These are phyloP conservation scores for Kwoniella dendrophila DNA, from an alignment of 768 basidiomycete species.

Conservation along the genomic window DNA sequence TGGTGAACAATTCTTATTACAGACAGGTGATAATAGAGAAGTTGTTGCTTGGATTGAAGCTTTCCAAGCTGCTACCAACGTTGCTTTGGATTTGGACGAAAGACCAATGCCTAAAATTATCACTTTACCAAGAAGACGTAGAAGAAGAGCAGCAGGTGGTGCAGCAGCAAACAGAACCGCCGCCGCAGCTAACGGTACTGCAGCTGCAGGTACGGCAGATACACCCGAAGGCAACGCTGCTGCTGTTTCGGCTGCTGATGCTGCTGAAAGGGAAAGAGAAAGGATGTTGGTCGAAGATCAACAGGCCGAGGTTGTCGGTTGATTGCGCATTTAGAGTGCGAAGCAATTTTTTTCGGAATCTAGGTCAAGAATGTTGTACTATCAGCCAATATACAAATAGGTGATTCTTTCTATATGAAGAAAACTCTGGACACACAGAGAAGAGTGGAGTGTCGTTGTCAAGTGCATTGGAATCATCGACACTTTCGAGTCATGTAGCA, in stretches of 20 bases:
- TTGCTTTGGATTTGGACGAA: constrained; percentile 87
- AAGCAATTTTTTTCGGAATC: too few relatives aligned
- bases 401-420: too few relatives aligned
- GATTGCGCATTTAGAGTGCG: too few relatives aligned
- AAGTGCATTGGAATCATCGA: too few relatives aligned
- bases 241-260: constrained; percentile 17
- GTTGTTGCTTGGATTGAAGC: constrained; percentile 98
- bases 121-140: constrained; percentile 51
- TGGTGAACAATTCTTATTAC: constrained; percentile 94
- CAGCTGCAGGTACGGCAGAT: constrained; percentile 1
- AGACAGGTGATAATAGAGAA: constrained; percentile 76
- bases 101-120: constrained; percentile 85
- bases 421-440: too few relatives aligned
- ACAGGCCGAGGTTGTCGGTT: constrained; percentile 15
- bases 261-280: constrained; percentile 23
- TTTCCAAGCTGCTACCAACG: constrained; percentile 87
- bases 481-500: too few relatives aligned
- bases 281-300: constrained; percentile 27
- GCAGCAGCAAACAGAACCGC: constrained; percentile 12
- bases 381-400: too few relatives aligned
- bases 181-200: constrained; percentile 1
- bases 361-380: too few relatives aligned
- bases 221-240: constrained; percentile 11
- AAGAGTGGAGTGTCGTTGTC: too few relatives aligned
- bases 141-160: constrained; percentile 38